phyloP scores from a whole-genome alignment of 495 filamentous ascomycete species.

The Emericellopsis terricola region DNA sequence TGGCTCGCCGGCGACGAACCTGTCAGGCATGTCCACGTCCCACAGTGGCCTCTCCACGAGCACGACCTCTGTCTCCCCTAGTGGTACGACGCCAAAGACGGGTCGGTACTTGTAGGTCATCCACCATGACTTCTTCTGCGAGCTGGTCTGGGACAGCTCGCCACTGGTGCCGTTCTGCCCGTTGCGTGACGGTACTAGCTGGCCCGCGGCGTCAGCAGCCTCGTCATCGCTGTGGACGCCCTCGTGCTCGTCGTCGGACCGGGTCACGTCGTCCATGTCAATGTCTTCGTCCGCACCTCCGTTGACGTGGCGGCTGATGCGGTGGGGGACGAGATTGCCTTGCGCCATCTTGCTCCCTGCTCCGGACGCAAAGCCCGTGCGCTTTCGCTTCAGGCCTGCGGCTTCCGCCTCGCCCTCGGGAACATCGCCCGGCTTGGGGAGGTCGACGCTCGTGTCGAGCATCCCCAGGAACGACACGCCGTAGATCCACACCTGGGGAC shows the following conservation, averaged over 20 bases:
- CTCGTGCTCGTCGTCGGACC: slow-evolving; percentile 17
- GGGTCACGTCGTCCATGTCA: slow-evolving; percentile 20
- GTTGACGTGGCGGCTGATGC: slow-evolving; percentile 25
- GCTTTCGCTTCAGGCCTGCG: slow-evolving; percentile 32
- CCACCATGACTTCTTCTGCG: slow-evolving; percentile 35
- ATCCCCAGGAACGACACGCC: slow-evolving; percentile 78
- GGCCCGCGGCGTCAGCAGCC: slow-evolving; percentile 13
- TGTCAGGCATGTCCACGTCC: slow-evolving; percentile 63
- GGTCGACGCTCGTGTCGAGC: slow-evolving; percentile 65
- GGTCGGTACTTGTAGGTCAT: slow-evolving; percentile 79
- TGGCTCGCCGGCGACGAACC: slow-evolving; percentile 18
- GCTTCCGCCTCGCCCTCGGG: slow-evolving; percentile 9
- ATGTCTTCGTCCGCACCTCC: slow-evolving; percentile 17
- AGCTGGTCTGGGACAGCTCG: slow-evolving; percentile 7
- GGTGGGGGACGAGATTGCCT: slow-evolving; percentile 19
- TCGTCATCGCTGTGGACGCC: slow-evolving; percentile 24
- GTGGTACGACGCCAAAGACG: slow-evolving; percentile 70
- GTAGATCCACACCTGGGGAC: slow-evolving; percentile 67
- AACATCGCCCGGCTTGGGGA: slow-evolving; percentile 24
- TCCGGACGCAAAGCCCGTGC: slow-evolving; percentile 30
- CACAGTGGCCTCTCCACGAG: slow-evolving; percentile 74
- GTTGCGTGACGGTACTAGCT: slow-evolving; percentile 17
- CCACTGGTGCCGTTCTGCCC: slow-evolving; percentile 4
- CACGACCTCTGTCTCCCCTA: slow-evolving; percentile 54
- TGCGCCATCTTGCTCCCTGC: slow-evolving; percentile 41